Evolutionary conservation across 2,329 filamentous ascomycete species (phyloP).

Genomic region (Annulohypoxylon truncatum): DNA sequence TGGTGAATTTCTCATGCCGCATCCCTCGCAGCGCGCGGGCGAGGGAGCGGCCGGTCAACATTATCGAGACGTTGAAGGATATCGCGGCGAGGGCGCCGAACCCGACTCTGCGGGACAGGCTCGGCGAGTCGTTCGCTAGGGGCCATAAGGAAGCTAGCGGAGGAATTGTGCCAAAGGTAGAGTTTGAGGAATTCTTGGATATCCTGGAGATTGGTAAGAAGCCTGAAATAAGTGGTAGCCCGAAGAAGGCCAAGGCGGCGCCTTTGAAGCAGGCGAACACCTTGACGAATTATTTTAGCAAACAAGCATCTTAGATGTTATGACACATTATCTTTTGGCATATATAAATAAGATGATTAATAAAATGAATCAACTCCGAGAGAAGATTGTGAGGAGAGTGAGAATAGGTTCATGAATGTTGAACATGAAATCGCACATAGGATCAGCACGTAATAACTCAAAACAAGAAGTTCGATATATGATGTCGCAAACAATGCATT

Average conservation of each 20-base stretch:
- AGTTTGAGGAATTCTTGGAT: conserved; percentile 73
- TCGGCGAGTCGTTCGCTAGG: conserved; percentile 73
- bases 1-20: conserved; percentile 76
- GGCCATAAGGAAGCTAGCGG: conserved; percentile 77
- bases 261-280: conserved; percentile 64
- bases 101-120: conserved; percentile 56
- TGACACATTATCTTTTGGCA: neutral
- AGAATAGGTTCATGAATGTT: no score
- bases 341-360: no score
- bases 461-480: no score
- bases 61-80: conserved; percentile 67
- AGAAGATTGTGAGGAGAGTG: no score
- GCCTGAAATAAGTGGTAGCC: conserved; percentile 47
- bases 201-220: conserved; percentile 70
- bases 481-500: neutral
- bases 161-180: conserved; percentile 68
- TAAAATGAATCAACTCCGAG: no score
- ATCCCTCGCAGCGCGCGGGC: conserved; percentile 66
- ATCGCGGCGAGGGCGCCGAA: conserved; percentile 60
- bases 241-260: conserved; percentile 47
- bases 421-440: no score
- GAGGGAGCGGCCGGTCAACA: conserved; percentile 68
- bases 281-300: conserved; percentile 66
- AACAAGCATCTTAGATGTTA: conserved; percentile 42
- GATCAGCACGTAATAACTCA: no score